Conservation (phyloP, 139 green algal genomes). For the Closterium sp. region DNA sequence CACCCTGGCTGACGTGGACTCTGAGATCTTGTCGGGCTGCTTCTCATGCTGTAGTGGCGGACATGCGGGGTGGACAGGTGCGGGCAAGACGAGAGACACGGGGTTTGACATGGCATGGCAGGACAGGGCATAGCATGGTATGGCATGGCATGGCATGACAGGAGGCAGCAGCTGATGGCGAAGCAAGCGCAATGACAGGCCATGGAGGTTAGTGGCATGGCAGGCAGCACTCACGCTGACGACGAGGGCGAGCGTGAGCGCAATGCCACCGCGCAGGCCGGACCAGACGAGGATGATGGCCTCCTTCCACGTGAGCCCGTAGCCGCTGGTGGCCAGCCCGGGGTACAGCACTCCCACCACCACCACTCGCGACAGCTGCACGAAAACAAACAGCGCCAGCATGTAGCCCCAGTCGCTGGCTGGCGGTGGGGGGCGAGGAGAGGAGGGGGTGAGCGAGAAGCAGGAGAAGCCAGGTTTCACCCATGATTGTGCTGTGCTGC, state of each 20-base stretch:
- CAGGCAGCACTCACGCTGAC: constrained; percentile 5
- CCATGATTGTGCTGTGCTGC: too few relatives aligned
- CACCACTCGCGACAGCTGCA: constrained; percentile 27
- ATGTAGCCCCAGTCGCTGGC: constrained; percentile 37
- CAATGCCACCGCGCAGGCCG: constrained; percentile 42
- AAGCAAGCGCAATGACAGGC: not conserved
- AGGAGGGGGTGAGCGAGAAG: not conserved
- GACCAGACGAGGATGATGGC: constrained; percentile 32
- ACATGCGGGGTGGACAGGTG: not conserved
- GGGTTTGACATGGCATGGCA: not conserved
- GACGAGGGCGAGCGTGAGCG: constrained; percentile 31
- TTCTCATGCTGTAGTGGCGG: not conserved
- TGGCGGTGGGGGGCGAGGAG: not conserved
- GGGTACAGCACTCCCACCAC: constrained; percentile 42
- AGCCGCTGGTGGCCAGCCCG: constrained; percentile 26
- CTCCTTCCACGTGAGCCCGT: constrained; percentile 47
- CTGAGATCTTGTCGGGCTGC: not conserved
- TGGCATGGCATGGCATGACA: not conserved
- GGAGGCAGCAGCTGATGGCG: not conserved
- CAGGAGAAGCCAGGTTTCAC: too few relatives aligned
- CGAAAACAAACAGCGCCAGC: constrained; percentile 44
- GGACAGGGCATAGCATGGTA: not conserved
- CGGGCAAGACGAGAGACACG: not conserved
- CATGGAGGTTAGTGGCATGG: not conserved
- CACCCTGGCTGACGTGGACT: not conserved